phyloP scores from a whole-genome alignment of 257 asterid genomes.

The Solanum corneliomulleri region DNA sequence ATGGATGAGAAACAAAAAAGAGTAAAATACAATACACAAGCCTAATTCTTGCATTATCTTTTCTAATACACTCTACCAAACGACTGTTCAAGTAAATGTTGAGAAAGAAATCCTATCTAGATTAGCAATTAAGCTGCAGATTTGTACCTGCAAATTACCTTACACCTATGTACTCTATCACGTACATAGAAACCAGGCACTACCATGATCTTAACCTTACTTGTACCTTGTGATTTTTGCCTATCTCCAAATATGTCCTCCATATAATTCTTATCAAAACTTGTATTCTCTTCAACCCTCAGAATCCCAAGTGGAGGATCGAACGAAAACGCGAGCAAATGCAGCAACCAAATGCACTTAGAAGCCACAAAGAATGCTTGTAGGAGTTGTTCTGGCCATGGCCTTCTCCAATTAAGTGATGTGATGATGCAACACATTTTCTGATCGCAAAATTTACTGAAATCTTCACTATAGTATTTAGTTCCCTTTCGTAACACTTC shows the following conservation, averaged over 20 bases:
- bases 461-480: constrained; percentile 74
- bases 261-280: constrained; percentile 54
- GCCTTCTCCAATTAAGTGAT: constrained; percentile 56
- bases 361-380: constrained; percentile 82
- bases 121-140: constrained; percentile 10
- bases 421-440: constrained; percentile 65
- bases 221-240: constrained; percentile 40
- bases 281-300: constrained; percentile 54
- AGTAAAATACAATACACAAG: neutral
- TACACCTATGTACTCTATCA: constrained; percentile 61
- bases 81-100: neutral
- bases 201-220: constrained; percentile 73
- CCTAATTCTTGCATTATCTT: neutral
- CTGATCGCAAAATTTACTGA: constrained; percentile 83
- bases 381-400: constrained; percentile 90
- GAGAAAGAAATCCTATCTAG: neutral
- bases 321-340: constrained; percentile 80
- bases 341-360: constrained; percentile 88
- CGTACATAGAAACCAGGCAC: constrained; percentile 84
- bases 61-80: neutral
- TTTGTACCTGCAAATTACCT: constrained; percentile 74
- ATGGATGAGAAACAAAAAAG: too few species aligned
- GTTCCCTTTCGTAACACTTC: constrained; percentile 86
- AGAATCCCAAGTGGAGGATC: constrained; percentile 42
- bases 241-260: constrained; percentile 58